Conservation (phyloP, 2,329 filamentous ascomycete species). For the Zalaria obscura region DNA sequence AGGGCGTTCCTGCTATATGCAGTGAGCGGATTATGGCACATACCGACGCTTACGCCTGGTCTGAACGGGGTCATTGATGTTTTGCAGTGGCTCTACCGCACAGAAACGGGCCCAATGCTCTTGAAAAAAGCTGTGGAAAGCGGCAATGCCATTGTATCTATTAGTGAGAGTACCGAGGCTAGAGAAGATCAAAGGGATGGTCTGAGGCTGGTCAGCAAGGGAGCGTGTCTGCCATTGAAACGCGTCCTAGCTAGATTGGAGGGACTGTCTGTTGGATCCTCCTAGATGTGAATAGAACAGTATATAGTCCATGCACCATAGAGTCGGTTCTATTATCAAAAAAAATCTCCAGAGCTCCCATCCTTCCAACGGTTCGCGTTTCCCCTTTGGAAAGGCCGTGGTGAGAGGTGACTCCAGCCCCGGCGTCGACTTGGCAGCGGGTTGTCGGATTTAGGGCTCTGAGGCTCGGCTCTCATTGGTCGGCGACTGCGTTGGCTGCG, state of each 20-base stretch:
- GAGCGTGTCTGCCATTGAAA: conserved; percentile 21
- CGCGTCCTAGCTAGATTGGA: conserved; percentile 4
- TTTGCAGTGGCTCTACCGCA: conserved; percentile 38
- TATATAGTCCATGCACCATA: no score
- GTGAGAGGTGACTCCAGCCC: no score
- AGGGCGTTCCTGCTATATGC: conserved; percentile 30
- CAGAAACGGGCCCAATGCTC: conserved; percentile 18
- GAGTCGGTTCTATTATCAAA: no score
- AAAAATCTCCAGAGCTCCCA: no score
- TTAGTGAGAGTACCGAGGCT: conserved; percentile 18
- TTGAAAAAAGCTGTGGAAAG: conserved; percentile 29
- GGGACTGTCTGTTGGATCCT: not conserved
- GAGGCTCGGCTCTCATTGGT: no score
- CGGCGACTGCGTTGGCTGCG: no score
- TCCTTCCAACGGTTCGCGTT: no score
- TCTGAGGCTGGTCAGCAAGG: conserved; percentile 31
- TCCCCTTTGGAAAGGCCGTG: no score
- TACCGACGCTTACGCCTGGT: conserved; percentile 5
- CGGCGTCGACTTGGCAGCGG: no score
- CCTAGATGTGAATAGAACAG: no score
- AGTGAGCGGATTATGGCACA: not conserved
- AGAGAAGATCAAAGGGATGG: conserved; percentile 25
- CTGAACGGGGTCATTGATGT: conserved; percentile 34
- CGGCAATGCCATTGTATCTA: conserved; percentile 25
- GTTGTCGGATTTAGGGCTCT: no score